Evolutionary conservation across 306 rosid genomes (phyloP).

Genomic region (Pyrus pyrifolia): DNA sequence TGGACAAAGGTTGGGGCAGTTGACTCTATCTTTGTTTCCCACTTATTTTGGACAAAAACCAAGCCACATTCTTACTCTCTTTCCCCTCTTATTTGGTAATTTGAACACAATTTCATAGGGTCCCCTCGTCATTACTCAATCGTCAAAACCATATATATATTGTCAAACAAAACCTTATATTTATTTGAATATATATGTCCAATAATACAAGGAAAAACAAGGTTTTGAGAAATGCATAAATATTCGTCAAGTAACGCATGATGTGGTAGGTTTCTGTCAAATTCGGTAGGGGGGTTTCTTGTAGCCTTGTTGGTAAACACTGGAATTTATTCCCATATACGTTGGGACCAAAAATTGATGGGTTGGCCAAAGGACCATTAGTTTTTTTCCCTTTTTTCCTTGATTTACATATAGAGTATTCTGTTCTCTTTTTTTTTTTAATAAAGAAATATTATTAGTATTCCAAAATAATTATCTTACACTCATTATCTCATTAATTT

Average conservation of each 20-base stretch:
- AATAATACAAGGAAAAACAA: not conserved
- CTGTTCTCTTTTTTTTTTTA: not conserved
- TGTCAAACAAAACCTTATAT: too few species aligned
- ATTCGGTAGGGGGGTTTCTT: not conserved
- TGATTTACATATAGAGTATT: not conserved
- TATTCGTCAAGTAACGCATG: not conserved
- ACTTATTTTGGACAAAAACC: conserved; percentile 31
- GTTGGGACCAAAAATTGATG: conserved; percentile 12
- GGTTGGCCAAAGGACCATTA: not conserved
- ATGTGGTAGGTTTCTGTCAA: not conserved
- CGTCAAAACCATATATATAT: not conserved
- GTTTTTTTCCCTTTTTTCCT: not conserved
- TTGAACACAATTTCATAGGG: not conserved
- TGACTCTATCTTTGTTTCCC: conserved; percentile 42
- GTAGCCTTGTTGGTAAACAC: not conserved
- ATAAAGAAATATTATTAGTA: not conserved
- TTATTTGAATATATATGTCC: too few species aligned
- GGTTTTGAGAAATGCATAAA: not conserved
- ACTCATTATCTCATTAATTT: too few species aligned
- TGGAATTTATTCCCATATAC: conserved; percentile 28
- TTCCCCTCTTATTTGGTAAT: not conserved
- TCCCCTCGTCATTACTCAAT: not conserved
- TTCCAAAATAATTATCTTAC: too few species aligned
- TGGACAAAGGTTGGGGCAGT: conserved; percentile 17
- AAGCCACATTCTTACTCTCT: conserved; percentile 17